Percentiles rank a stretch among this genome's conserved stretches.
phyloP scores from a whole-genome alignment of 352 stramenopile genomes.

The Phytophthora pseudosyringae region DNA sequence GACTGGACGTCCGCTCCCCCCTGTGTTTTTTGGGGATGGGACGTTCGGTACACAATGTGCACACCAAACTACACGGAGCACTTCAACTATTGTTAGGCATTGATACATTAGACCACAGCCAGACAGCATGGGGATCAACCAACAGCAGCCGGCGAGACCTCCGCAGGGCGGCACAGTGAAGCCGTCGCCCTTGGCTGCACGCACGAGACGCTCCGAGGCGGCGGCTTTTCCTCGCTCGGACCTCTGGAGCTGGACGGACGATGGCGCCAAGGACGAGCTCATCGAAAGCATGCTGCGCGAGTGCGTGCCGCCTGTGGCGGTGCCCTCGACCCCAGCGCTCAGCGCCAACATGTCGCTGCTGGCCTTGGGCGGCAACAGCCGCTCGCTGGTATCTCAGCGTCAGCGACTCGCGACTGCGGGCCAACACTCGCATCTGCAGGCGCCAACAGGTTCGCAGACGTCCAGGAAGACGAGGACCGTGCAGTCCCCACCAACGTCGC shows the following conservation, averaged over 20 bases:
- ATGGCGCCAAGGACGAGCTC: constrained; percentile 42
- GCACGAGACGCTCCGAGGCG: constrained; percentile 26
- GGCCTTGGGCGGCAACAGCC: constrained; percentile 9
- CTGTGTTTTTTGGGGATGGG: constrained; percentile 14
- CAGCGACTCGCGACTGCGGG: constrained; percentile 8
- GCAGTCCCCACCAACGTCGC: constrained; percentile 24
- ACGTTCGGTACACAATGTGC: constrained; percentile 9
- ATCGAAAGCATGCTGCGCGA: constrained; percentile 68
- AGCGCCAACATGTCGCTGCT: constrained; percentile 5
- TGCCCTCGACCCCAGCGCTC: constrained; percentile 19
- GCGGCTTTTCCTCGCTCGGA: constrained; percentile 56
- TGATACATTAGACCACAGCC: neutral
- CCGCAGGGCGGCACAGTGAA: constrained; percentile 4
- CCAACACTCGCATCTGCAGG: constrained; percentile 17
- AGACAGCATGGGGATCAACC: constrained; percentile 20
- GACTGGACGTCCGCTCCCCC: constrained; percentile 26
- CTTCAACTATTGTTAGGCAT: constrained; percentile 20
- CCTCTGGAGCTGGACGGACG: constrained; percentile 64
- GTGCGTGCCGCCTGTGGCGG: constrained; percentile 33
- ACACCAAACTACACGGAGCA: constrained; percentile 18
- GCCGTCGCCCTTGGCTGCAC: constrained; percentile 18
- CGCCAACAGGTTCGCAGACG: neutral
- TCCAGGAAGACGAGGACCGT: constrained; percentile 26
- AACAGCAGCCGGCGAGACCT: constrained; percentile 17
- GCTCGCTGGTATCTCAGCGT: constrained; percentile 23